phyloP scores from a whole-genome alignment of 2,329 filamentous ascomycete species.

The Nemania sp. region DNA sequence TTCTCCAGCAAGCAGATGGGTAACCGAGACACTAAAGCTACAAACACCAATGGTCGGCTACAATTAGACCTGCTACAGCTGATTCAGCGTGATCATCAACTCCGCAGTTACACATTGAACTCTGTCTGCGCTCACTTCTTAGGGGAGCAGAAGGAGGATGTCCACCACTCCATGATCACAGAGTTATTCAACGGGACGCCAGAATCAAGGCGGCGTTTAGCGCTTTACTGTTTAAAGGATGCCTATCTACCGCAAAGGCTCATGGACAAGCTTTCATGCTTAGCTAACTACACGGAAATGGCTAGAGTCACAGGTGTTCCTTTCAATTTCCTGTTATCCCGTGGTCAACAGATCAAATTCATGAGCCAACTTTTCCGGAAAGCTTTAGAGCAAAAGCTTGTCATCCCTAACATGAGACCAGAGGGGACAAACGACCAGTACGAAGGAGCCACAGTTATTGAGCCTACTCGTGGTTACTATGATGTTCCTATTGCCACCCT shows the following conservation, averaged over 20 bases:
- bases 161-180: constrained; percentile 99
- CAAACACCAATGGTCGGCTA: constrained; percentile 91
- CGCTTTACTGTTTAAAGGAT: constrained; percentile 96
- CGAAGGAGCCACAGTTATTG: constrained; percentile 96
- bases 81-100: constrained; percentile 90
- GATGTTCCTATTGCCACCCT: constrained; percentile 93
- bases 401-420: constrained; percentile 83
- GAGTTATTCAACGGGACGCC: constrained; percentile 96
- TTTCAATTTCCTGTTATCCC: constrained; percentile 89
- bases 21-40: constrained; percentile 89
- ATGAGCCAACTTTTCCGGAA: constrained; percentile 97
- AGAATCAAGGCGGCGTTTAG: constrained; percentile 86
- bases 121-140: constrained; percentile 94
- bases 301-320: constrained; percentile 98
- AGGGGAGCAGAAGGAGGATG: constrained; percentile 97
- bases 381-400: constrained; percentile 87
- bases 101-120: constrained; percentile 96
- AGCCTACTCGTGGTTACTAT: constrained; percentile 91
- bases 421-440: constrained; percentile 84
- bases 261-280: constrained; percentile 96
- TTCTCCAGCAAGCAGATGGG: constrained; percentile 99
- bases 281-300: constrained; percentile 99
- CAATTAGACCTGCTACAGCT: constrained; percentile 95
- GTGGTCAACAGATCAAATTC: constrained; percentile 97
- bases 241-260: constrained; percentile 91